A percentile compares a stretch with the other conserved stretches of the same genome.
Conservation (phyloP, 1,284 basidiomycete genomes). For the Puccinia coronata region DNA sequence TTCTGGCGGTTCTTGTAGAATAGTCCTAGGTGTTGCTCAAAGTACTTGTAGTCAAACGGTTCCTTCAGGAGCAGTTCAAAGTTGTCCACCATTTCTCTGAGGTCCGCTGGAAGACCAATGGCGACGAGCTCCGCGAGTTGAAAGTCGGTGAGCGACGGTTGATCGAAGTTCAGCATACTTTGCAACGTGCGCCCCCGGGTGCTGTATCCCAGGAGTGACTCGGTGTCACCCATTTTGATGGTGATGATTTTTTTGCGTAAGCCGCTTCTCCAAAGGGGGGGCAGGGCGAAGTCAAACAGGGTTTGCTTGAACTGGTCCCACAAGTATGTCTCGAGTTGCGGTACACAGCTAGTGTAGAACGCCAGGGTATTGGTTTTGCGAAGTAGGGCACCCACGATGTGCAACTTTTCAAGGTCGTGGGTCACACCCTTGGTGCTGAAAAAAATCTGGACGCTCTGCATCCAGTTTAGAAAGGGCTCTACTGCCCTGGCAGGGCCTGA, state of each 20-base stretch:
- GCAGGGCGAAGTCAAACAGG: neutral
- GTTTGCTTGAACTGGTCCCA: neutral
- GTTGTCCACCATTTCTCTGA: neutral
- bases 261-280: neutral
- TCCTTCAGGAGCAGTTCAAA: neutral
- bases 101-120: neutral
- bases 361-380: neutral
- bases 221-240: neutral
- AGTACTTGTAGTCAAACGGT: neutral
- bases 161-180: conserved; percentile 9
- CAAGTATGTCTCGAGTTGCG: neutral
- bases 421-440: conserved; percentile 8
- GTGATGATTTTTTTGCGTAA: neutral
- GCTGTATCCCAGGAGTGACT: neutral
- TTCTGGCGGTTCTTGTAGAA: neutral
- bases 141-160: neutral
- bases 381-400: neutral
- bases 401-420: neutral
- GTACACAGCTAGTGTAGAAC: neutral
- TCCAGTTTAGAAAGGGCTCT: conserved; percentile 5
- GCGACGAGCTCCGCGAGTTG: neutral
- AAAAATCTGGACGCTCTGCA: neutral
- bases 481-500: neutral
- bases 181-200: neutral
- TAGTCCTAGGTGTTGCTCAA: too few species aligned